Percentiles rank a stretch among this genome's conserved stretches.
Evolutionary conservation across 2,329 filamentous ascomycete genomes (phyloP).

Genomic region (Aureobasidium sp.): DNA sequence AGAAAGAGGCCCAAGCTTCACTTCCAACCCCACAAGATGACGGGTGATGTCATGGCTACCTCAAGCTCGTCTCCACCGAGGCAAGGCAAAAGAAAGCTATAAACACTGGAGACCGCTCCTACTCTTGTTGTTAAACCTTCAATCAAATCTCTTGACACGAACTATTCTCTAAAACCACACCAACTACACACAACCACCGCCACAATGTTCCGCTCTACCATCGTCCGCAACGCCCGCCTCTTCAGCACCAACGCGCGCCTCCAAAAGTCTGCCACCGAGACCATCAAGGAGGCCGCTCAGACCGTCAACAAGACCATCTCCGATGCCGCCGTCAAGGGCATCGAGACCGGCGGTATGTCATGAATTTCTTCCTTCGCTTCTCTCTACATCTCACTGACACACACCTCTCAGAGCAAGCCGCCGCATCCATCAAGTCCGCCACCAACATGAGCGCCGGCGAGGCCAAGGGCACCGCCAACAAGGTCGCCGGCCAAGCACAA

Average conservation of each 20-base stretch:
- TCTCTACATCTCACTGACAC: not conserved
- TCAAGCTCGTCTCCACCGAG: not conserved
- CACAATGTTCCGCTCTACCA: constrained; percentile 42
- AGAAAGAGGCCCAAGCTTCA: not conserved
- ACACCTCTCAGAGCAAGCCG: constrained; percentile 42
- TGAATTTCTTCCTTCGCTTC: not conserved
- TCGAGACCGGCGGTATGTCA: constrained; percentile 55
- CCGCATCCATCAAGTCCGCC: constrained; percentile 38
- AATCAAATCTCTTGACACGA: not conserved
- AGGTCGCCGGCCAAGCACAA: constrained; percentile 29
- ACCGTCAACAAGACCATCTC: constrained; percentile 50
- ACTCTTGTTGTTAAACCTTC: not conserved
- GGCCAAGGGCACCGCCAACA: constrained; percentile 31
- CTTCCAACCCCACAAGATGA: not conserved
- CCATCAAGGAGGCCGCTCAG: constrained; percentile 53
- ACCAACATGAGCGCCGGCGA: constrained; percentile 25
- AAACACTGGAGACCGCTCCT: constrained; percentile 4
- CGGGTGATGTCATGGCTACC: constrained; percentile 7
- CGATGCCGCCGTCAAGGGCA: constrained; percentile 52
- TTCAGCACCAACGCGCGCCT: constrained; percentile 47
- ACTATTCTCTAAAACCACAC: not conserved
- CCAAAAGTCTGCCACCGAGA: constrained; percentile 48
- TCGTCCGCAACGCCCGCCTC: constrained; percentile 40
- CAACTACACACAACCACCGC: constrained; percentile 13
- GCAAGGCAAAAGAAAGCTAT: not conserved